Evolutionary conservation across 1,284 basidiomycete species (phyloP).

Genomic region (Neotropicomus parvogracilis): DNA sequence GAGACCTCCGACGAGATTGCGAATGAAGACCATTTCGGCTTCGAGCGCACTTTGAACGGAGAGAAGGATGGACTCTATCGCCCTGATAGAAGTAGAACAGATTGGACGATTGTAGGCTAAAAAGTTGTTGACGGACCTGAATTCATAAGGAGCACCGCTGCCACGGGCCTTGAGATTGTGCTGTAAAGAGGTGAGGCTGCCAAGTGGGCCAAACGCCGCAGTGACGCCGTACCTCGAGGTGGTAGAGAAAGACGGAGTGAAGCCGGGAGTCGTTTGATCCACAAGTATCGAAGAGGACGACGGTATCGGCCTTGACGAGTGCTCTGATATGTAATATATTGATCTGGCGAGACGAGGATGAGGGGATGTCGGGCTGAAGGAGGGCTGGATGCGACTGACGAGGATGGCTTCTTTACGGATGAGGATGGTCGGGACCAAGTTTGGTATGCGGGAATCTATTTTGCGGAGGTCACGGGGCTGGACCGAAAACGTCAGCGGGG

Average conservation of each 20-base stretch:
- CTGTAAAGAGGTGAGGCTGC: slow-evolving; percentile 37
- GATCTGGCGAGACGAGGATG: slow-evolving; percentile 45
- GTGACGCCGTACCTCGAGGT: slow-evolving; percentile 65
- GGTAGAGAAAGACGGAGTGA: slow-evolving; percentile 84
- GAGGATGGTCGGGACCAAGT: slow-evolving; percentile 92
- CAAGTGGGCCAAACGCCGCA: slow-evolving; percentile 15
- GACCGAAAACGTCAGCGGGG: slow-evolving; percentile 23
- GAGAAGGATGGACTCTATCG: slow-evolving; percentile 85
- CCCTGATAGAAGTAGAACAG: slow-evolving; percentile 45
- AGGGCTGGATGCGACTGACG: slow-evolving; percentile 42
- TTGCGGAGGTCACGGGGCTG: slow-evolving; percentile 95
- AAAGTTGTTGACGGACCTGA: slow-evolving; percentile 56
- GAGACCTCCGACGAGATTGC: slow-evolving; percentile 81
- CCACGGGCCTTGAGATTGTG: slow-evolving; percentile 74
- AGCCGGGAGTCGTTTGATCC: slow-evolving; percentile 82
- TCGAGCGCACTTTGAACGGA: slow-evolving; percentile 88
- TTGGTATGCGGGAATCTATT: slow-evolving; percentile 92
- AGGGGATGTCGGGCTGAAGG: neutral
- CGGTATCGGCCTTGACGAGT: slow-evolving; percentile 89
- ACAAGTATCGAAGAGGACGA: slow-evolving; percentile 90
- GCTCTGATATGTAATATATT: slow-evolving; percentile 95
- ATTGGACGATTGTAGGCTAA: slow-evolving; percentile 9
- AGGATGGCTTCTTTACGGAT: slow-evolving; percentile 85
- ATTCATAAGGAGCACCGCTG: slow-evolving; percentile 79
- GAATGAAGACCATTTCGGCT: slow-evolving; percentile 89